Base-by-base conservation (phyloP, 2,329 filamentous ascomycete species). In the Aspergillus tanneri region DNA sequence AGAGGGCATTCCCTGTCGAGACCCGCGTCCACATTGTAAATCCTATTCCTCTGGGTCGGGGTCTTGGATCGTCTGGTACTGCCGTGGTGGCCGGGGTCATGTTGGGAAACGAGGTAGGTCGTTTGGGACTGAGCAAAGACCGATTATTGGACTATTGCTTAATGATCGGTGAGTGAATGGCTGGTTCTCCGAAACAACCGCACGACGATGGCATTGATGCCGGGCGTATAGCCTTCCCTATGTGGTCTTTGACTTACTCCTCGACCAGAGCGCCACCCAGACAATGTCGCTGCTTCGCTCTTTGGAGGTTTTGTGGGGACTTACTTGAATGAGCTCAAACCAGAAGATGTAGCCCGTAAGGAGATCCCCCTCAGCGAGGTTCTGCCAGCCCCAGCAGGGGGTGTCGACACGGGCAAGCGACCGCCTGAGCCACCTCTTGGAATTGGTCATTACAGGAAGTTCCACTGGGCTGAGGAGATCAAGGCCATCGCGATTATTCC, bases 281-380 rank as follows among this genome's bases (percentile, higher is more conserved):
- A 96, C 73, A 96, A 96, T 65, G 90, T 99, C 43, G 93, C 91
- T 49, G 93, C 93, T 11, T 91, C 93, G 6, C 82, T 97, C 27
- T 97, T 95, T 63, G 93, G 93, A 58, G 93, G 93, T 24, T 97
- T 99, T 59, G 90, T 99, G 21, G 93, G 93, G 52, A 96, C 92
- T 14, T 97, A 97, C 67, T 81, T 97, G 52, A 95, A 95, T 73
- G 92, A 95, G 51, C 79, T 97, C 57, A 84, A 88, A 57, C 88
- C 90, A 3, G 89, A 90, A 69, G 92, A 97, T 63, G 86, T 90
- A 52, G 89, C 90, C 53, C 83, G 93, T 54, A 90, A 87, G 58
- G 93, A 97, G 72, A 96, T 99, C 49, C 93, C 93, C 4, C 81
- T 96, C 24, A 91, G 88, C 57, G 93, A 99, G 72, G 93, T 97